These are phyloP conservation scores for Fraxinus nigra DNA, from an alignment of 305 asterid genomes.

Conservation along the genomic window DNA sequence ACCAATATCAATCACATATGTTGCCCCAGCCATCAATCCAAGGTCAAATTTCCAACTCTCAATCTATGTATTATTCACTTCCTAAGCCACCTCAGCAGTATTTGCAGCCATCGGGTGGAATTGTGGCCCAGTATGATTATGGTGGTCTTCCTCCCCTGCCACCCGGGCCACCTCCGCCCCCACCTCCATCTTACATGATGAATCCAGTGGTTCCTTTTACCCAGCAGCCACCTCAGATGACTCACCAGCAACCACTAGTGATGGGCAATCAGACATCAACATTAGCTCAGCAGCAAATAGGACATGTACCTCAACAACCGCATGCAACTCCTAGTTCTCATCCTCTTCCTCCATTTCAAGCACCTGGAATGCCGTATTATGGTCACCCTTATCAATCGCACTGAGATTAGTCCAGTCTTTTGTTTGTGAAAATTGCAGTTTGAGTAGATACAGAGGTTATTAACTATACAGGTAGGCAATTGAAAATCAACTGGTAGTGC, in stretches of 20 bases:
- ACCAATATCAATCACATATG: constrained; percentile 43
- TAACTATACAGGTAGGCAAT: neutral
- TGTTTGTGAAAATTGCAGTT: constrained; percentile 21
- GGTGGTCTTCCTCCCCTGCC: constrained; percentile 45
- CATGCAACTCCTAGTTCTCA: constrained; percentile 51
- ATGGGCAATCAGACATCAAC: constrained; percentile 42
- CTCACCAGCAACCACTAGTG: constrained; percentile 40
- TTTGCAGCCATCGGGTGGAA: constrained; percentile 57
- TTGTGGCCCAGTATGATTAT: constrained; percentile 50
- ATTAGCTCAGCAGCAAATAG: constrained; percentile 36
- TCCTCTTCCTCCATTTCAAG: constrained; percentile 49
- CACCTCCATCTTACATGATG: constrained; percentile 57
- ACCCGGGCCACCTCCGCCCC: constrained; percentile 49
- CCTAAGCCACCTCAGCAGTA: constrained; percentile 57
- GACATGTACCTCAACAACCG: constrained; percentile 33
- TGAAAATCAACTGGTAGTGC: neutral
- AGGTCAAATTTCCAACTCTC: constrained; percentile 50
- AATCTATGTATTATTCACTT: constrained; percentile 48
- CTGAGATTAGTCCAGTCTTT: constrained; percentile 33
- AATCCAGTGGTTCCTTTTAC: constrained; percentile 51
- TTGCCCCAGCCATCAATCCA: constrained; percentile 37
- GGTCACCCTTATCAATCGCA: constrained; percentile 57
- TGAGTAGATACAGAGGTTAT: constrained; percentile 13
- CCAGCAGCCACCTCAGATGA: constrained; percentile 44
- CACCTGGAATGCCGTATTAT: constrained; percentile 73